Conservation (phyloP, 164 flowering plant species). For the Vitis riparia region DNA sequence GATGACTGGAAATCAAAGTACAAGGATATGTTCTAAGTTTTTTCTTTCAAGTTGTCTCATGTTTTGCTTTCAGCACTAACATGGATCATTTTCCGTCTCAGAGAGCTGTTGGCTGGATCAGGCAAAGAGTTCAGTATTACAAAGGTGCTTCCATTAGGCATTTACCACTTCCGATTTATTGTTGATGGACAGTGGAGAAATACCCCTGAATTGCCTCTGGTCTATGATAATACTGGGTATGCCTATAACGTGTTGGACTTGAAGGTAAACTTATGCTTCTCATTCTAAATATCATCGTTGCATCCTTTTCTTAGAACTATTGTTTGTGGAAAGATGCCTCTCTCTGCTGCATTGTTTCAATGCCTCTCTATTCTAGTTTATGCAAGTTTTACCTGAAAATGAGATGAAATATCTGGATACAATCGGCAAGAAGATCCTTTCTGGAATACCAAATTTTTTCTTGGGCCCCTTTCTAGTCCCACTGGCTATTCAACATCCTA, state of each 20-base stretch:
- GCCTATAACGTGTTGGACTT: constrained; percentile 43
- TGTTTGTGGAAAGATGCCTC: too few species aligned
- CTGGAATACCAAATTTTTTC: too few species aligned
- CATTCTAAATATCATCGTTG: too few species aligned
- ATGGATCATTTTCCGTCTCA: constrained; percentile 13
- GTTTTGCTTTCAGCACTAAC: neutral
- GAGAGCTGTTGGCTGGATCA: constrained; percentile 32
- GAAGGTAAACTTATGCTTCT: constrained; percentile 26
- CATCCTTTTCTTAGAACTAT: too few species aligned
- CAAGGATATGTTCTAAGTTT: neutral
- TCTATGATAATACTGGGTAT: constrained; percentile 29
- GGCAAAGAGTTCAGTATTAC: constrained; percentile 33
- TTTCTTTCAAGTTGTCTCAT: neutral
- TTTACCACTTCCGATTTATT: constrained; percentile 45
- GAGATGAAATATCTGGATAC: too few species aligned
- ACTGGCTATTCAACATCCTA: too few species aligned
- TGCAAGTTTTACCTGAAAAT: too few species aligned
- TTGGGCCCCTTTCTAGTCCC: too few species aligned
- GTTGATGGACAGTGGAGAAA: constrained; percentile 37
- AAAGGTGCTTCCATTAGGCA: constrained; percentile 42
- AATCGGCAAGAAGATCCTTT: too few species aligned
- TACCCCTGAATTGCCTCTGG: constrained; percentile 33
- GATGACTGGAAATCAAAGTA: constrained; percentile 77
- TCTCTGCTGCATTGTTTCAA: neutral
- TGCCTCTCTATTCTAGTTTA: neutral